These are phyloP conservation scores for Aspergillus sp. DNA, from an alignment of 2,329 filamentous ascomycete species.

Conservation along the genomic window DNA sequence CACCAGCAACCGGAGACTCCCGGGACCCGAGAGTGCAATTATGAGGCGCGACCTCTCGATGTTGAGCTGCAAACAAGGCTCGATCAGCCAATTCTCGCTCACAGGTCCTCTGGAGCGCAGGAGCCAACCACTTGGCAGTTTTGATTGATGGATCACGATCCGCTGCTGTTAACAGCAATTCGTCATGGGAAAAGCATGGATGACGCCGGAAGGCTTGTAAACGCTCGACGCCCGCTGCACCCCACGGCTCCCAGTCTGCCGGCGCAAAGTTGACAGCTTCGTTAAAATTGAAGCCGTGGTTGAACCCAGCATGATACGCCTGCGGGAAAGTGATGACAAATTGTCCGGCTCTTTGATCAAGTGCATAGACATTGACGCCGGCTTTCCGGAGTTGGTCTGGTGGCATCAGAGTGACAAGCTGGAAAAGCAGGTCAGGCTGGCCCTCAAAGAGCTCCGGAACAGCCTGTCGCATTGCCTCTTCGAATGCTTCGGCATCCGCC, in stretches of 20 bases:
- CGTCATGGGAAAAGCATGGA: conserved; percentile 96
- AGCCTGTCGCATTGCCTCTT: conserved; percentile 89
- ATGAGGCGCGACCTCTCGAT: conserved; percentile 57
- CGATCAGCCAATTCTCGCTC: conserved; percentile 71
- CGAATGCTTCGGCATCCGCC: conserved; percentile 90
- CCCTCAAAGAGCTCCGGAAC: conserved; percentile 96
- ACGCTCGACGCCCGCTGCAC: conserved; percentile 79
- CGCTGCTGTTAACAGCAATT: conserved; percentile 86
- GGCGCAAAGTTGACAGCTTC: conserved; percentile 98
- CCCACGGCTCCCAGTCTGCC: conserved; percentile 90
- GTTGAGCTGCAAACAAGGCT: conserved; percentile 65
- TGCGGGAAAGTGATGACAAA: conserved; percentile 96
- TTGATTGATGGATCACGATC: conserved; percentile 78
- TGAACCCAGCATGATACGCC: conserved; percentile 97
- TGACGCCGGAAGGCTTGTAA: conserved; percentile 85
- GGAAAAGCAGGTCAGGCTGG: conserved; percentile 92
- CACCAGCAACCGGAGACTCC: conserved; percentile 41
- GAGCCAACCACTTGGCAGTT: conserved; percentile 91
- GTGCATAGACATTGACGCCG: conserved; percentile 85
- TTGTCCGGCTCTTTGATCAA: conserved; percentile 95
- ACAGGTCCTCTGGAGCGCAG: conserved; percentile 76
- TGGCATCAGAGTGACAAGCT: conserved; percentile 92
- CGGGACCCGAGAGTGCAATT: conserved; percentile 54
- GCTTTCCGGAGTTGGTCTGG: conserved; percentile 91
- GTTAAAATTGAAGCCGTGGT: conserved; percentile 98